Conservation (phyloP, 345 rosid genomes). For the Aquilaria malaccensis region DNA sequence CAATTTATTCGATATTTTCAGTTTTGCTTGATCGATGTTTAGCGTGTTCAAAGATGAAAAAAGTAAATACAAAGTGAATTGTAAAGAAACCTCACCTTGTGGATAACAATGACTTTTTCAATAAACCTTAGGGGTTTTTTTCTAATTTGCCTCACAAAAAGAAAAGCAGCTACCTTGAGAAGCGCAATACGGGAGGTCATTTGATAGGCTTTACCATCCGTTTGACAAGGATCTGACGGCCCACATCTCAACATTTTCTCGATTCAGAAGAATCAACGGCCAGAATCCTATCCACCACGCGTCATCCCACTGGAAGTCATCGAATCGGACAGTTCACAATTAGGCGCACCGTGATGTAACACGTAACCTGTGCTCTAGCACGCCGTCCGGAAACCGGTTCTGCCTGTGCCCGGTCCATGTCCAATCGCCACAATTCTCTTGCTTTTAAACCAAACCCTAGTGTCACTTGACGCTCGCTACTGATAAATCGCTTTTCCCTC, state of each 20-base stretch:
- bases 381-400: neutral
- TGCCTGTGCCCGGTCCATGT: constrained; percentile 8
- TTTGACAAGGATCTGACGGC: constrained; percentile 12
- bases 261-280: constrained; percentile 2
- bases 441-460: neutral
- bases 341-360: neutral
- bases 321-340: constrained; percentile 1
- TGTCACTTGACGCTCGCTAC: neutral
- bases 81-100: too few species aligned
- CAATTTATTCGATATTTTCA: too few species aligned
- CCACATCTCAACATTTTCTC: neutral
- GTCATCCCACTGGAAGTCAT: constrained; percentile 1
- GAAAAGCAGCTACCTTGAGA: neutral
- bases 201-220: neutral
- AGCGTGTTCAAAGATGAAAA: too few species aligned
- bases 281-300: neutral
- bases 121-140: too few species aligned
- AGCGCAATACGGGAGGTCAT: neutral
- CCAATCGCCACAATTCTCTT: neutral
- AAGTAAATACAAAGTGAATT: too few species aligned
- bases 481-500: neutral
- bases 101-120: too few species aligned
- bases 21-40: too few species aligned
- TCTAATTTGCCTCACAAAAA: too few species aligned
- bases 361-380: too few species aligned